These are phyloP conservation scores for Colletotrichum chlorophyti DNA, from an alignment of 2,329 filamentous ascomycete species.

Conservation along the genomic window DNA sequence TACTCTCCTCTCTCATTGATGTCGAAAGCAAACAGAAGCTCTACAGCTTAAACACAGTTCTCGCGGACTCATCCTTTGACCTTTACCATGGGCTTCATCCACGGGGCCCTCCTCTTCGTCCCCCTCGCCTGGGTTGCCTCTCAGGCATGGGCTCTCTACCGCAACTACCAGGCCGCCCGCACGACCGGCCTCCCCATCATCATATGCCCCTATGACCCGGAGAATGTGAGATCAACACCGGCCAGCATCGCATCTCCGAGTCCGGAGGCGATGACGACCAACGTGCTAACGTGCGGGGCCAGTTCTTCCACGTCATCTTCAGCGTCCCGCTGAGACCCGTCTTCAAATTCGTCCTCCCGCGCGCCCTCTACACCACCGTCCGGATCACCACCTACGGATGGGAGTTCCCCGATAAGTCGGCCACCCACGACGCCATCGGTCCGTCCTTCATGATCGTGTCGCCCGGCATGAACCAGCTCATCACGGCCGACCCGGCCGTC, in stretches of 20 bases:
- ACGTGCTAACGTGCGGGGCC: no score
- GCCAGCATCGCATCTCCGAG: background rate
- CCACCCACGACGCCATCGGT: constrained; percentile 36
- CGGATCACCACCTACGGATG: constrained; percentile 38
- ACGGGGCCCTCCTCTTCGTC: background rate
- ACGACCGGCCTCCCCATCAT: background rate
- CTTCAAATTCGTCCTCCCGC: constrained; percentile 35
- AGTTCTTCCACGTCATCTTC: constrained; percentile 26
- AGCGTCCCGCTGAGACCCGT: constrained; percentile 31
- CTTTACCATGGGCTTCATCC: background rate
- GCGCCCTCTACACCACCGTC: constrained; percentile 33
- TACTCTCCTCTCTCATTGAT: no score
- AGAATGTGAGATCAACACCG: background rate
- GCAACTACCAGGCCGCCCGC: background rate
- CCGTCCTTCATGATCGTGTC: constrained; percentile 40
- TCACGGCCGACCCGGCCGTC: constrained; percentile 40
- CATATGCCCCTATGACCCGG: background rate
- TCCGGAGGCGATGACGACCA: background rate
- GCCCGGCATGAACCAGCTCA: constrained; percentile 28
- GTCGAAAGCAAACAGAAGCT: no score
- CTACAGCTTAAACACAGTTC: no score
- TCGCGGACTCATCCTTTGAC: no score
- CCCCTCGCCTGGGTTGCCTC: constrained; percentile 3
- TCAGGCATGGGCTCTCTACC: constrained; percentile 7
- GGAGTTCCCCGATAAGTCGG: constrained; percentile 38